Percentiles rank a stretch among this genome's conserved stretches.
Evolutionary conservation across 2,329 filamentous ascomycete genomes (phyloP).

Genomic region (Diaporthe velutina): DNA sequence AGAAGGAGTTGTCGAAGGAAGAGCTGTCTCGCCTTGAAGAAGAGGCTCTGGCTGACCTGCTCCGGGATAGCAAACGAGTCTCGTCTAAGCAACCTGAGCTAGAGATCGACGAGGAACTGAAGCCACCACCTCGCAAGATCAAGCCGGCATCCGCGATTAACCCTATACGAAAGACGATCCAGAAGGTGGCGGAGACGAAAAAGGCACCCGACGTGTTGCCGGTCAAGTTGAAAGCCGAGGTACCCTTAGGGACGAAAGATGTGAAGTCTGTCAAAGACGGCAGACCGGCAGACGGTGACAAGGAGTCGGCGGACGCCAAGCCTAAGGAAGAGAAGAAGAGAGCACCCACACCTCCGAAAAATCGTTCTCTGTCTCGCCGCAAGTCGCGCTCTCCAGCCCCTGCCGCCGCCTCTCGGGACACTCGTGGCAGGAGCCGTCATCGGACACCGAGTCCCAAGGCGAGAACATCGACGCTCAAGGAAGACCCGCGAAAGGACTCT

Average conservation of each 20-base stretch:
- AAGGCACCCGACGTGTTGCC: conserved; percentile 50
- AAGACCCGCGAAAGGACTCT: conserved; percentile 31
- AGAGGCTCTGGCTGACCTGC: conserved; percentile 69
- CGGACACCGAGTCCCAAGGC: conserved; percentile 36
- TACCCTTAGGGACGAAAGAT: conserved; percentile 46
- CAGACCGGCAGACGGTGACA: conserved; percentile 43
- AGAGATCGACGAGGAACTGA: conserved; percentile 68
- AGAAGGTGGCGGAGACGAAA: conserved; percentile 57
- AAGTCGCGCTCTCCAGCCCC: conserved; percentile 44
- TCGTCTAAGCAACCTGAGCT: conserved; percentile 64
- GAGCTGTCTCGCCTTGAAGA: conserved; percentile 70
- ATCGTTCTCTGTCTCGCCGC: conserved; percentile 32
- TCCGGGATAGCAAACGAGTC: conserved; percentile 69
- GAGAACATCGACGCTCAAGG: conserved; percentile 24
- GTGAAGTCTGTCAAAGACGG: conserved; percentile 43
- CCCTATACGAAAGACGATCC: conserved; percentile 63
- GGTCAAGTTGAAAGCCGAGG: conserved; percentile 40
- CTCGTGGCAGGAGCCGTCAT: conserved; percentile 38
- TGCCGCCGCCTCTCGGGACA: conserved; percentile 48
- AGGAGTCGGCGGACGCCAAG: conserved; percentile 42
- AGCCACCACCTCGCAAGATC: conserved; percentile 64
- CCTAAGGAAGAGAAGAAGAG: conserved; percentile 40
- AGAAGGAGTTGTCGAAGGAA: conserved; percentile 69
- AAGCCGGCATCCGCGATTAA: conserved; percentile 71
- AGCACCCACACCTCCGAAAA: conserved; percentile 29